Conservation (phyloP, 805 yeast species). For the Candida pseudofarinosa region DNA sequence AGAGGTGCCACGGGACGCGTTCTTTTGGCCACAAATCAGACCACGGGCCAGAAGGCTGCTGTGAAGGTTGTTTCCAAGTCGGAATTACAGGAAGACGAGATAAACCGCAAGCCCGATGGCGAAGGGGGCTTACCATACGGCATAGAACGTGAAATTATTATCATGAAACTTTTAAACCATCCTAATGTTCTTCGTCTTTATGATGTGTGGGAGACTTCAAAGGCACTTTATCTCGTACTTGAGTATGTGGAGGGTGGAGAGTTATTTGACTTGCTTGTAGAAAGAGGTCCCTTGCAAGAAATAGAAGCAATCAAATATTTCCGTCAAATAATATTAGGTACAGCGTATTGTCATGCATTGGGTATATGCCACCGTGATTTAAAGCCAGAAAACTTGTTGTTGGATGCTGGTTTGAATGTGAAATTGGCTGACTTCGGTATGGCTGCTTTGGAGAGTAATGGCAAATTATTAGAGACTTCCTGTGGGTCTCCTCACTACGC, state of each 20-base stretch:
- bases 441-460: conserved; percentile 92
- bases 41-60: conserved; percentile 74
- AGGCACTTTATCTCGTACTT: conserved; percentile 77
- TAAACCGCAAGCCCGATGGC: conserved; percentile 5
- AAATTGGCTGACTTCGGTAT: conserved; percentile 98
- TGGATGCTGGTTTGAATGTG: conserved; percentile 82
- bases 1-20: conserved; percentile 84
- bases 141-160: conserved; percentile 93
- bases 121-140: conserved; percentile 84
- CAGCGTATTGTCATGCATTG: conserved; percentile 78
- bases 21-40: conserved; percentile 63
- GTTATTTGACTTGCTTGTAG: conserved; percentile 84
- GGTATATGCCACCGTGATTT: conserved; percentile 87
- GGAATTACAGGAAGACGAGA: conserved; percentile 33
- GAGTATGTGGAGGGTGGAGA: conserved; percentile 99
- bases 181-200: conserved; percentile 89
- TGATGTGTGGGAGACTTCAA: conserved; percentile 86
- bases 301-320: conserved; percentile 87
- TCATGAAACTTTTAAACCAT: conserved; percentile 92
- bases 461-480: conserved; percentile 81
- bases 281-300: conserved; percentile 84
- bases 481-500: conserved; percentile 99
- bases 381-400: conserved; percentile 73
- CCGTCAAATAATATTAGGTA: conserved; percentile 79
- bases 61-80: conserved; percentile 78